Base-by-base conservation (phyloP, 2,329 filamentous ascomycete species). In the Pseudogymnoascus sp. region DNA sequence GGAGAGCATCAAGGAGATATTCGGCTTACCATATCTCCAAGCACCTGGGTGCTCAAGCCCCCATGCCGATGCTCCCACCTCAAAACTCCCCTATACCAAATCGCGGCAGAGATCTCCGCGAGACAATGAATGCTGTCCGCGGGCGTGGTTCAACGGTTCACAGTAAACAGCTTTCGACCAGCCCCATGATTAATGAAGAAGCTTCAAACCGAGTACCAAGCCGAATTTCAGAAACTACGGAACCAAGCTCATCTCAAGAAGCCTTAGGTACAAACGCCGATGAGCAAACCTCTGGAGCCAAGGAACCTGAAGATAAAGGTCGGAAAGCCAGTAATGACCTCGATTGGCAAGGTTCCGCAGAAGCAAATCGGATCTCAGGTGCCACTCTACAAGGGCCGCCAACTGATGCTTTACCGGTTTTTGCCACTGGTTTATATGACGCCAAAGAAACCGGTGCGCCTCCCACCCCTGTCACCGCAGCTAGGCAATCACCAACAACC, bases 21-120 rank as follows among this genome's bases (percentile, higher is more conserved):
- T 97, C 95, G 1, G 90, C 92, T 62, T 99, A 97, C 73, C 95
- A 99, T 72, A 96, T 99, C 69, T 91, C 91, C 53, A 97, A 97
- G 73, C 92, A 96, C 70, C 80, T 97, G 1, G 93, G 93, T 9
- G 84, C 87, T 75, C 91, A 90, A 18, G 88, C 97, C 14, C 91
- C 93, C 5, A 89, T 96, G 75, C 83, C 97, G 21, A 88, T 96
- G 72, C 84, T 97, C 18, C 92, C 93, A 25, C 81, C 90, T 28
- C 91, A 96, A 72, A 91, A 88, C 65, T 88, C 88, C 3, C 91
- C 90, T 1, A 83, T 93, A 66, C 93, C 93, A 4, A 96, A 96
- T 72, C 84, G 93, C 66, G 91, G 91, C 31, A 84, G 90, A 61
- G 91, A 96, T 74, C 85, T 88, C 16, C 83, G 91, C 65, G 93